A percentile compares a stretch with the other conserved stretches of the same genome.
Conservation (phyloP, 2,329 filamentous ascomycete genomes). For the Talaromyces sp. region DNA sequence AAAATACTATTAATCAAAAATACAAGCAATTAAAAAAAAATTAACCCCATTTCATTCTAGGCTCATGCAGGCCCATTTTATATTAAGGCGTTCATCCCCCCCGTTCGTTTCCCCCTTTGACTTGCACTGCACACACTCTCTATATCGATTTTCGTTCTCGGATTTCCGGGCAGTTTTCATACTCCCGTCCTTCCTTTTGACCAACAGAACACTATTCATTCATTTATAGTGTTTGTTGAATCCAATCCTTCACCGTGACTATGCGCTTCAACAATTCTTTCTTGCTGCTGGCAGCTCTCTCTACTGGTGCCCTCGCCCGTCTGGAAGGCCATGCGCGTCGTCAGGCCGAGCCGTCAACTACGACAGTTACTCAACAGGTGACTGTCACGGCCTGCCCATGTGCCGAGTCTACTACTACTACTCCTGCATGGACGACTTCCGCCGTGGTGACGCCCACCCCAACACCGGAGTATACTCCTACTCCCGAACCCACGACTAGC, state of each 20-base stretch:
- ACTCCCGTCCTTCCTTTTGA: slow-evolving; percentile 4
- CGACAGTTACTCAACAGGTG: slow-evolving; percentile 7
- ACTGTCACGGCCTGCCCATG: slow-evolving; percentile 17
- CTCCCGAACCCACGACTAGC: neutral
- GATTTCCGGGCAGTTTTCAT: neutral
- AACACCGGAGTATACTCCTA: slow-evolving; percentile 1
- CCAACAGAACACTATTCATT: slow-evolving; percentile 1
- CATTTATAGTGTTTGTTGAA: slow-evolving; percentile 1
- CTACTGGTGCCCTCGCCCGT: slow-evolving; percentile 27
- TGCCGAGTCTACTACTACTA: slow-evolving; percentile 1
- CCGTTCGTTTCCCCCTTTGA: neutral
- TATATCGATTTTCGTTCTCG: neutral
- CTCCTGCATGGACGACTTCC: neutral
- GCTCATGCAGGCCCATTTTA: neutral
- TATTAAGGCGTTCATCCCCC: neutral
- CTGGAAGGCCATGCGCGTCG: slow-evolving; percentile 20
- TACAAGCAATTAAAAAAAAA: no score
- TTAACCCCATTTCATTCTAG: neutral
- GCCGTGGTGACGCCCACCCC: slow-evolving; percentile 2
- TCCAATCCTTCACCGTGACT: slow-evolving; percentile 8
- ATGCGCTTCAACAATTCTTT: slow-evolving; percentile 37
- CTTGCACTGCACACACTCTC: neutral
- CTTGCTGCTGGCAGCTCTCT: slow-evolving; percentile 35
- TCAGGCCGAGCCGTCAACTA: slow-evolving; percentile 12
- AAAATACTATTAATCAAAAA: neutral